Evolutionary conservation across 2,329 filamentous ascomycete genomes (phyloP).

Genomic region (Calonectria montana): DNA sequence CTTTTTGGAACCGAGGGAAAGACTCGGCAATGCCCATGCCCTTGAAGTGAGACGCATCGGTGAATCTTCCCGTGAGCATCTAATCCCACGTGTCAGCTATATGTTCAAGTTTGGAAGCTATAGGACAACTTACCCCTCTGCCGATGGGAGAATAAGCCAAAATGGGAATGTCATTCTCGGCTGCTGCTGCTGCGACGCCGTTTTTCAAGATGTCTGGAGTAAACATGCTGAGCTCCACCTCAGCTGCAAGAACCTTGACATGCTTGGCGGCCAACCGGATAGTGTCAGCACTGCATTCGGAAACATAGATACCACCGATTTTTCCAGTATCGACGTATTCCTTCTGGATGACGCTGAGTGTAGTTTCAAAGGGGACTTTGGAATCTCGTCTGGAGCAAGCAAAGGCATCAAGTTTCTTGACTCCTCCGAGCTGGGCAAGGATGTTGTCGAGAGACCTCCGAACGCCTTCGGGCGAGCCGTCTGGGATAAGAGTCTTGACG

Average conservation of each 20-base stretch:
- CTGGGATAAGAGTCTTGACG: slow-evolving; percentile 49
- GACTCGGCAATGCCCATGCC: slow-evolving; percentile 31
- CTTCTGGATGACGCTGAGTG: slow-evolving; percentile 55
- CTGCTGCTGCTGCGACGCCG: slow-evolving; percentile 66
- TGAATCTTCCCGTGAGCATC: slow-evolving; percentile 46
- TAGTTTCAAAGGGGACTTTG: slow-evolving; percentile 56
- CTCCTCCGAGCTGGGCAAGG: slow-evolving; percentile 56
- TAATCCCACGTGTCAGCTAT: slow-evolving; percentile 27
- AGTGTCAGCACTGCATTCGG: slow-evolving; percentile 61
- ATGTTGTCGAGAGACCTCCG: slow-evolving; percentile 65
- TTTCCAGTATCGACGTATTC: slow-evolving; percentile 65
- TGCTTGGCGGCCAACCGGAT: slow-evolving; percentile 60
- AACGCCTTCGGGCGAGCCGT: slow-evolving; percentile 65
- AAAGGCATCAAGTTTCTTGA: slow-evolving; percentile 71
- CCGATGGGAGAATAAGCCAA: slow-evolving; percentile 80
- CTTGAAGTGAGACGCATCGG: slow-evolving; percentile 37
- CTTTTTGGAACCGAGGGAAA: slow-evolving; percentile 29
- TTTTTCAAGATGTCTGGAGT: slow-evolving; percentile 60
- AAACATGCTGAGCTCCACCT: slow-evolving; percentile 66
- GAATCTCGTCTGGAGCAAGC: slow-evolving; percentile 68
- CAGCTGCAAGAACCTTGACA: slow-evolving; percentile 59
- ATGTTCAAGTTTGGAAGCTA: not conserved
- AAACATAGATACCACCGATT: slow-evolving; percentile 63
- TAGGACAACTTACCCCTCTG: slow-evolving; percentile 54
- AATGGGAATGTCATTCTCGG: slow-evolving; percentile 74